Evolutionary conservation across 1,284 basidiomycete species (phyloP), one percentile per base, ranked within the genome.

Genomic region (Puccinia hordei): DNA sequence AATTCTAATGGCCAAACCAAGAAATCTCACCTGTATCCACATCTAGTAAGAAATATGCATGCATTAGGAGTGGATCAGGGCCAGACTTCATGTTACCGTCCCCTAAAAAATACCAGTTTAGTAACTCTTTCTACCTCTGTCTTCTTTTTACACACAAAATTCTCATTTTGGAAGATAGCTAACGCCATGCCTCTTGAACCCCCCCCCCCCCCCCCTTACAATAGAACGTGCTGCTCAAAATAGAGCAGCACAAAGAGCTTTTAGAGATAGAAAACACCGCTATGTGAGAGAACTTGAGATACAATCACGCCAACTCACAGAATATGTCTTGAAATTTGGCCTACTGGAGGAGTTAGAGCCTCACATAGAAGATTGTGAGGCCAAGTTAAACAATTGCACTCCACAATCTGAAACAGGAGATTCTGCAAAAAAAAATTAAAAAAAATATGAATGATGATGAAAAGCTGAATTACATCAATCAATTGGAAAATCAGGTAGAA

Each of bases 181-280:
- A 63, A 63, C n/a, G n/a, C n/a, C n/a, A n/a, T n/a, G n/a, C n/a
- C n/a, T n/a, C n/a, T n/a, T n/a, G n/a, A n/a, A n/a, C n/a, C 19
- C 12, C 61, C 33, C 35, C 12, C 24, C n/a, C n/a, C 41, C 9
- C 33, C 46, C 24, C 17, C 49, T 19, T 38, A 5, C 41, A 57
- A 69, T 46, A 78, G 76, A 78, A 71, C 65, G 76, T 15, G 76
- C 76, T 15, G 76, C 76, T 46, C 76, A 78, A 71, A 78, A 78
- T 71, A 66, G 76, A 69, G 76, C 76, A 12, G 76, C 76, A 13
- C 76, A 78, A 78, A 65, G 76, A n/a, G 76, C 76, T 15, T 78
- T 78, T 59, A 51, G 76, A 44, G 76, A 78, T 24, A 46, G 76
- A 19, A 78, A 78, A 33, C 66, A 78, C 24, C 65, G 76, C 30